Base-by-base conservation (phyloP, 1,139 yeast genomes). In the Debaryomyces singareniensis region DNA sequence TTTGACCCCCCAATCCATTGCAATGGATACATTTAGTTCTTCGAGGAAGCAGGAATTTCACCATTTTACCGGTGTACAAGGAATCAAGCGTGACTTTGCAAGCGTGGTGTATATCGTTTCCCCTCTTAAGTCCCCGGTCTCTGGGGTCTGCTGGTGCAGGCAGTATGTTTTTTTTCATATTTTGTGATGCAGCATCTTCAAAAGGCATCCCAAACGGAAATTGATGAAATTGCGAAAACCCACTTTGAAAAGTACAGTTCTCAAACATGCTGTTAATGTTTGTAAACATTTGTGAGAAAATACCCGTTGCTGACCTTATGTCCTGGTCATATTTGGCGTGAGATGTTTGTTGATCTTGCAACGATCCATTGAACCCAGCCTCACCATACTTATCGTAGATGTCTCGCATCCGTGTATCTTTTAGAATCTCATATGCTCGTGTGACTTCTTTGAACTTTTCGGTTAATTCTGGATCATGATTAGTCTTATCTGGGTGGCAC, bases 401-500 rank as follows among this genome's bases (percentile, higher is more conserved):
- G 11, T 41, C 43, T 20, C 73, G 37, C 16, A 47, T 40, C 11
- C 42, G 47, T 4, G 41, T 37, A 35, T 67, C 71, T 31, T 53
- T 50, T 18, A 67, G 42, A 3, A 66, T 49, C 42, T 65, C 71
- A 39, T 66, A 67, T 2, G 72, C 71, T 29, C 59, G 44, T 2
- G 69, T 64, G 34, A 63, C 53, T 31, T 55, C 66, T 43, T 67
- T 67, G 43, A 67, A 67, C 40, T 51, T 53, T 40, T 67, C 72
- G 1, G 72, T 66, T 24, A 63, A 43, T 30, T 51, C 56, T 1
- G 68, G 67, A 37, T 67, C 56, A 36, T 61, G 71, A 39, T 65
- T 66, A 11, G 70, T 67, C 40, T 67, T 67, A 40, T 67, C 73
- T 1, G 73, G 73, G 37, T 67, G 73, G 36, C 62, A 67, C 34